These are phyloP conservation scores for Hansenula sp. DNA, from an alignment of 1,139 yeast genomes.

Conservation along the genomic window DNA sequence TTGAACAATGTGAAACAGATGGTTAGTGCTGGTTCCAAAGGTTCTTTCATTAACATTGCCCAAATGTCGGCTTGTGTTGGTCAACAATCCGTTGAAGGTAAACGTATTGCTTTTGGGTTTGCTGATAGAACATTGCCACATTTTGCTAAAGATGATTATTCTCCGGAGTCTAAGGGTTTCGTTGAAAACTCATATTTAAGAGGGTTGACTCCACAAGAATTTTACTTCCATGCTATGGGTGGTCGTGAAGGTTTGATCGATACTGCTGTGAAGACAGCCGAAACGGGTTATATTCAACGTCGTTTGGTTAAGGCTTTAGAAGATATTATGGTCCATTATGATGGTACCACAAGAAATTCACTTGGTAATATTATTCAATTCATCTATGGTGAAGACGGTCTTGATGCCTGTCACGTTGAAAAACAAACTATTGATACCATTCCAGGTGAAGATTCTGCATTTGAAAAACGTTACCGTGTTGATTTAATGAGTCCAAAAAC, in stretches of 20 bases:
- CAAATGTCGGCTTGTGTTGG: slow-evolving; percentile 99
- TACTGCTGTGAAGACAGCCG: slow-evolving; percentile 98
- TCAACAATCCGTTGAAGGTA: slow-evolving; percentile 99
- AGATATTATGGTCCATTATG: slow-evolving; percentile 98
- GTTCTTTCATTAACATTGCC: slow-evolving; percentile 97
- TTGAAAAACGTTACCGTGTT: slow-evolving; percentile 80
- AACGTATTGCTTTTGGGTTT: slow-evolving; percentile 97
- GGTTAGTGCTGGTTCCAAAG: slow-evolving; percentile 99
- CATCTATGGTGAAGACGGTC: slow-evolving; percentile 98
- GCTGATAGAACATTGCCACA: slow-evolving; percentile 96
- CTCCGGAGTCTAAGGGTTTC: slow-evolving; percentile 97
- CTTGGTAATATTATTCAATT: slow-evolving; percentile 95
- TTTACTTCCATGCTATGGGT: slow-evolving; percentile 99
- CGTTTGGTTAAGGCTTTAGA: slow-evolving; percentile 97
- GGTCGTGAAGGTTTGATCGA: slow-evolving; percentile 99
- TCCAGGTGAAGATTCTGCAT: slow-evolving; percentile 84
- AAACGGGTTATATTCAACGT: slow-evolving; percentile 98
- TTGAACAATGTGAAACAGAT: slow-evolving; percentile 95
- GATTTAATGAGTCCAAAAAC: slow-evolving; percentile 74
- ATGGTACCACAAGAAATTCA: slow-evolving; percentile 97
- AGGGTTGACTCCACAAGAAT: slow-evolving; percentile 98
- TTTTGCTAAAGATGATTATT: slow-evolving; percentile 95
- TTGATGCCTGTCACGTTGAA: slow-evolving; percentile 97
- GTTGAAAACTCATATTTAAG: slow-evolving; percentile 96
- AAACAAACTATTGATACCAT: slow-evolving; percentile 95